phyloP scores from a whole-genome alignment of 257 asterid species.

The Handroanthus guayacan region DNA sequence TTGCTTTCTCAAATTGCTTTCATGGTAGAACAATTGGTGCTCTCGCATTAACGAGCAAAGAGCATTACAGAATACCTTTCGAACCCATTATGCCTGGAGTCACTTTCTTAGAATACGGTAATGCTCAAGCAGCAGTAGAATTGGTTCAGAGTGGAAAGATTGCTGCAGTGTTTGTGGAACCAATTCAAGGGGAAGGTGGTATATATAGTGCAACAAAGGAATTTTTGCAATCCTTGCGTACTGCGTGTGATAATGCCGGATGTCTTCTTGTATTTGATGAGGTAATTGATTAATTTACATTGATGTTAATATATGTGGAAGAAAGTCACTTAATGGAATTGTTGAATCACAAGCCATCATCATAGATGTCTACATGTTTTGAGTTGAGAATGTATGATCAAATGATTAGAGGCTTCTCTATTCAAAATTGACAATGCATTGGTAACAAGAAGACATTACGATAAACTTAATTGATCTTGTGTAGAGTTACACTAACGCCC shows the following conservation, averaged over 20 bases:
- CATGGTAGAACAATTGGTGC: slow-evolving; percentile 97
- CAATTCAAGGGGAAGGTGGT: slow-evolving; percentile 99
- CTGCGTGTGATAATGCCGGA: slow-evolving; percentile 76
- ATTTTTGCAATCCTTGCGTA: slow-evolving; percentile 71
- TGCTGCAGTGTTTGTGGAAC: slow-evolving; percentile 97
- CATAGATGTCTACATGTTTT: too few species aligned
- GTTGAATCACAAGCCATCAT: too few species aligned
- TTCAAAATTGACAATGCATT: too few species aligned
- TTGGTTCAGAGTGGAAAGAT: slow-evolving; percentile 68
- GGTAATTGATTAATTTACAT: slow-evolving; percentile 52
- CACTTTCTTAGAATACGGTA: slow-evolving; percentile 78
- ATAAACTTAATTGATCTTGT: too few species aligned
- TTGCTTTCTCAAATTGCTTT: slow-evolving; percentile 84
- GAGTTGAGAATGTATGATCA: too few species aligned
- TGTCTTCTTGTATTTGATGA: slow-evolving; percentile 90
- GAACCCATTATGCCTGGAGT: slow-evolving; percentile 98
- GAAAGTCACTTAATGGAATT: too few species aligned
- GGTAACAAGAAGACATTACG: too few species aligned
- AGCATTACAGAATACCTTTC: slow-evolving; percentile 79
- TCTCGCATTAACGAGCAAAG: slow-evolving; percentile 91
- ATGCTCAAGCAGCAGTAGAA: slow-evolving; percentile 68
- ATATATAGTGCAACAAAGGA: slow-evolving; percentile 77
- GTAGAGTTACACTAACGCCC: too few species aligned
- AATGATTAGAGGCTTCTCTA: too few species aligned
- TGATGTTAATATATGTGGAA: too few species aligned